Base-by-base conservation (phyloP, 2,329 filamentous ascomycete genomes). In the Monilinia polystroma region DNA sequence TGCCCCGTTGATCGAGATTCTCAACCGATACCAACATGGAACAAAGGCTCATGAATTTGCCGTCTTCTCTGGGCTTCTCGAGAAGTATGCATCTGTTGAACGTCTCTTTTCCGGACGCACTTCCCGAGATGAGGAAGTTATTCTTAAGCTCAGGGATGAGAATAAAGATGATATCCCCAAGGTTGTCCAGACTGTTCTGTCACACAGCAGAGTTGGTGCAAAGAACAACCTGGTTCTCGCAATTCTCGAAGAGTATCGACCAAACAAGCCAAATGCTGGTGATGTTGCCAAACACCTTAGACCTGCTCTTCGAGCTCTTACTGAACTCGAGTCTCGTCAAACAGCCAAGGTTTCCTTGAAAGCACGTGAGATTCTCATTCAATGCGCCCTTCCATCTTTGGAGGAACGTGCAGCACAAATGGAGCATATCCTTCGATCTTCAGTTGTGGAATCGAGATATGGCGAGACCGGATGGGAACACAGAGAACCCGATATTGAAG, bases 401-500 rank as follows among this genome's bases (percentile, higher is more conserved):
- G 95, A 98, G 79, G 95, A 99, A 84, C 90, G 95, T 73, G 91
- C 91, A 35, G 86, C 90, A 8, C 95, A 99, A 82, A 97, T 99
- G 94, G 95, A 98, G 83, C 94, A 98, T 79, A 99, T 99, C 71
- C 84, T 99, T 66, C 91, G 93, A 68, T 97, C 94, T 35, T 94
- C 95, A 0, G 95, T 99, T 29, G 87, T 97, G 10, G 93, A 99
- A 79, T 97, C 93, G n/a, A 89, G 91, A 73, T 99, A 99, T 76
- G 95, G 95, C 68, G 95, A 99, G 84, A 93, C 92, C 68, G 93
- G 94, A 63, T 97, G 92, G 91, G 94, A 97, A 71, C 95, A 99
- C 81, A 86, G 95, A 72, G 91, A 97, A 79, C 95, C 95, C 58
- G 92, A 90, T 79, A 82, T 96, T 64, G 90, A 96, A 29, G 84